phyloP scores from a whole-genome alignment of 1,139 yeast species.

The Entelexis sorbosivorans region DNA sequence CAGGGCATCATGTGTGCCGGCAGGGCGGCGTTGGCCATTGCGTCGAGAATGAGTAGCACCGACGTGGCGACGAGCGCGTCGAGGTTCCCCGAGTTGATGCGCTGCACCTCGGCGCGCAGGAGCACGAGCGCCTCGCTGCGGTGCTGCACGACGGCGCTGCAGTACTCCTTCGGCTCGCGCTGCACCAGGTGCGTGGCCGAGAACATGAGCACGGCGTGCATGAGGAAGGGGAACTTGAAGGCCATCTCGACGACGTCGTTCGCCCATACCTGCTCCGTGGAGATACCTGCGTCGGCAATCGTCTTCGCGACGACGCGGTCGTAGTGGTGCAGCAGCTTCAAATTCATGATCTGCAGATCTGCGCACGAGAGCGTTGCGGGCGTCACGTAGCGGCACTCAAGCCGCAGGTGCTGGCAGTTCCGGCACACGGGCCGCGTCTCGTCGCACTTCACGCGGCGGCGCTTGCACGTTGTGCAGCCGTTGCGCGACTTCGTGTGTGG shows the following conservation, averaged over 20 bases:
- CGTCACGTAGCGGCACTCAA: slow-evolving; percentile 43
- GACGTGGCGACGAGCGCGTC: slow-evolving; percentile 93
- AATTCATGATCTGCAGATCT: slow-evolving; percentile 57
- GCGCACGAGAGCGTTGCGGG: slow-evolving; percentile 26
- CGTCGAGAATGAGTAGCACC: slow-evolving; percentile 76
- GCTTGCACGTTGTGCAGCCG: slow-evolving; percentile 84
- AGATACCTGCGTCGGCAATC: slow-evolving; percentile 81
- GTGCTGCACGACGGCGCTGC: slow-evolving; percentile 70
- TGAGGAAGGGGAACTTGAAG: slow-evolving; percentile 74
- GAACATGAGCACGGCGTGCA: slow-evolving; percentile 84
- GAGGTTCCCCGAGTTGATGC: slow-evolving; percentile 72
- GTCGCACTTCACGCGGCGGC: slow-evolving; percentile 84
- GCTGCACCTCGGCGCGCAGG: slow-evolving; percentile 72
- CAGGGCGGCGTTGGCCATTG: slow-evolving; percentile 81
- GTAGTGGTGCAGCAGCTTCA: slow-evolving; percentile 76
- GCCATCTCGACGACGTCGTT: slow-evolving; percentile 81
- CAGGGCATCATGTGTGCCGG: slow-evolving; percentile 37
- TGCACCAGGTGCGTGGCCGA: slow-evolving; percentile 74
- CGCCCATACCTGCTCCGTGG: slow-evolving; percentile 79
- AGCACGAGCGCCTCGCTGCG: slow-evolving; percentile 76
- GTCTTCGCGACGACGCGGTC: slow-evolving; percentile 76
- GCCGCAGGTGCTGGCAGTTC: slow-evolving; percentile 66
- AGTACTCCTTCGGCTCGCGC: slow-evolving; percentile 37
- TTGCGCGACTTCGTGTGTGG: slow-evolving; percentile 72
- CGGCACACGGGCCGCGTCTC: slow-evolving; percentile 70